Evolutionary conservation across 2,329 filamentous ascomycete genomes (phyloP).

Genomic region (Cladorrhinum sp.): DNA sequence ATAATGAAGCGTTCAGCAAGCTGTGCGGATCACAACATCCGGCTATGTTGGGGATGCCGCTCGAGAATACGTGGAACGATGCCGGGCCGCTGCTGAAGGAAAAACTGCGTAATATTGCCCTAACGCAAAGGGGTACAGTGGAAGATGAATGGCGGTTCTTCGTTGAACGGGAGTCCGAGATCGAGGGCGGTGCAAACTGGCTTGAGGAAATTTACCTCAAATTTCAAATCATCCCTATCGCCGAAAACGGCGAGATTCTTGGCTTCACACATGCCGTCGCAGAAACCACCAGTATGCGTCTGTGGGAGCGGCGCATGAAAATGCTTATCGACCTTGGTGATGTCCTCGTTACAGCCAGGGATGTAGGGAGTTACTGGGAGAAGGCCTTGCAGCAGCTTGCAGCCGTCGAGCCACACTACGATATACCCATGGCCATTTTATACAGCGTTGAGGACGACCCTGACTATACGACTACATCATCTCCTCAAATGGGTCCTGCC

Average conservation of each 20-base stretch:
- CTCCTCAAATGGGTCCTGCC: slow-evolving; percentile 30
- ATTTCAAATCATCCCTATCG: slow-evolving; percentile 47
- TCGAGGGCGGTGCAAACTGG: slow-evolving; percentile 27
- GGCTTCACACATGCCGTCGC: slow-evolving; percentile 48
- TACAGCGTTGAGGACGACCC: slow-evolving; percentile 47
- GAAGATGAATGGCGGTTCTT: slow-evolving; percentile 48
- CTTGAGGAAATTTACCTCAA: slow-evolving; percentile 48
- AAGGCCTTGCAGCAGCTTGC: slow-evolving; percentile 44
- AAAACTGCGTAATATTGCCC: slow-evolving; percentile 36
- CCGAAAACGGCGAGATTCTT: slow-evolving; percentile 40
- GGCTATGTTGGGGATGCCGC: slow-evolving; percentile 55
- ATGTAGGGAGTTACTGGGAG: slow-evolving; percentile 48
- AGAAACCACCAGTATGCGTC: slow-evolving; percentile 45
- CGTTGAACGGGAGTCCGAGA: slow-evolving; percentile 38
- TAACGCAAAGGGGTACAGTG: slow-evolving; percentile 34
- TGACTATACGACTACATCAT: slow-evolving; percentile 26
- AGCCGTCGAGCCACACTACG: slow-evolving; percentile 43
- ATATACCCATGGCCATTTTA: slow-evolving; percentile 50
- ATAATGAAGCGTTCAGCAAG: slow-evolving; percentile 68
- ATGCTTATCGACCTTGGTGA: slow-evolving; percentile 50
- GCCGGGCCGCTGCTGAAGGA: slow-evolving; percentile 37
- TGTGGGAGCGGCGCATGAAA: slow-evolving; percentile 49
- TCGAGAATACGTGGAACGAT: slow-evolving; percentile 61
- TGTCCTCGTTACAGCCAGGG: slow-evolving; percentile 40
- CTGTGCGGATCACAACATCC: slow-evolving; percentile 65